phyloP scores from a whole-genome alignment of 106 monocot genomes.

The Hemerocallis citrina region DNA sequence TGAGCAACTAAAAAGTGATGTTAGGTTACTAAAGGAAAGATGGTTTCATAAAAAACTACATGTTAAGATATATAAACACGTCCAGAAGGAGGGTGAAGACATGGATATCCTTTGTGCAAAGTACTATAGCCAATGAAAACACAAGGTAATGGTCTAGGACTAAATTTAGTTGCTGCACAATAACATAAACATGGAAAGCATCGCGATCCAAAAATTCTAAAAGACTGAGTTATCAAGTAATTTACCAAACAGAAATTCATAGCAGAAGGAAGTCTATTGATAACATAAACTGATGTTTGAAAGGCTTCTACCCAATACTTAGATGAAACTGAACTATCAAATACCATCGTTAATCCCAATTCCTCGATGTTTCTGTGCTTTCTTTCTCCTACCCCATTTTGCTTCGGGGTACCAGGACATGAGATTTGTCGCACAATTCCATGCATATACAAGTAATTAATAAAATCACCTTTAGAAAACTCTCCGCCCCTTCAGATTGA shows the following conservation, averaged over 20 bases:
- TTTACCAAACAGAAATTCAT: background rate
- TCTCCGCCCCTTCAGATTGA: no score
- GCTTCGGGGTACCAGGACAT: background rate
- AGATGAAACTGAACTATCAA: background rate
- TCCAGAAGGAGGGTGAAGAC: background rate
- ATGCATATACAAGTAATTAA: no score
- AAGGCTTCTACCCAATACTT: background rate
- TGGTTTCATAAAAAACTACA: background rate
- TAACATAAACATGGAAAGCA: background rate
- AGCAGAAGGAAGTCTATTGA: background rate
- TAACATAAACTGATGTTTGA: background rate
- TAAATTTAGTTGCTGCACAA: background rate
- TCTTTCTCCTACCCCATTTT: background rate
- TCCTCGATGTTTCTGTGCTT: background rate
- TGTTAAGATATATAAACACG: background rate
- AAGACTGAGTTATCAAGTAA: background rate
- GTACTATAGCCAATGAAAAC: background rate
- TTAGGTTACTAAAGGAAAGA: no score
- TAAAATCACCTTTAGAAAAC: no score
- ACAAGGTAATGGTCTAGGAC: background rate
- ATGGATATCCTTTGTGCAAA: background rate
- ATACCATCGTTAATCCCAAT: background rate
- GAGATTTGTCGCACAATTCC: no score
- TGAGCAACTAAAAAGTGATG: background rate
- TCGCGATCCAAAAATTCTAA: background rate